A percentile compares a stretch with the other conserved stretches of the same genome.
Evolutionary conservation across 768 basidiomycete species (phyloP).

Genomic region (Tricholoma hemisulphureum): DNA sequence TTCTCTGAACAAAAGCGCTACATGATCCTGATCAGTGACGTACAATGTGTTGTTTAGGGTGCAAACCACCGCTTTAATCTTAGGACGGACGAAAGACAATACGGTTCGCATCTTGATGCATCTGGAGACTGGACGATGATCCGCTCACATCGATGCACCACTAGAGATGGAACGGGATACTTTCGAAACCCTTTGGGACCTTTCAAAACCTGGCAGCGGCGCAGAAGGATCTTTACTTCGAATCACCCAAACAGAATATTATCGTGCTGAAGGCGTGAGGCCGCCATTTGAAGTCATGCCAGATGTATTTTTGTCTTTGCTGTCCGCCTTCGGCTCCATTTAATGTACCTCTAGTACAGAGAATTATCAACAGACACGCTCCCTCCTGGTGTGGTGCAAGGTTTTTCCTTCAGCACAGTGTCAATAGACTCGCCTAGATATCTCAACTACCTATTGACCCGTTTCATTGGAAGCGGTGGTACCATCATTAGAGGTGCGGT

Average conservation of each 20-base stretch:
- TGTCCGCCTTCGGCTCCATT: background rate
- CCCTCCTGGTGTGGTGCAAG: slow-evolving; percentile 36
- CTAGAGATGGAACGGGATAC: slow-evolving; percentile 70
- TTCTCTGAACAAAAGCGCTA: background rate
- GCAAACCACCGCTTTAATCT: slow-evolving; percentile 74
- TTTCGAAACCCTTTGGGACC: slow-evolving; percentile 71
- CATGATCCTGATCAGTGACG: background rate
- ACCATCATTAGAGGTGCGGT: slow-evolving; percentile 54
- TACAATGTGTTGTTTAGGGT: slow-evolving; percentile 46
- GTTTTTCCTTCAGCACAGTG: slow-evolving; percentile 62
- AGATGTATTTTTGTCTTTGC: slow-evolving; percentile 34
- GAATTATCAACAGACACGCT: slow-evolving; percentile 33
- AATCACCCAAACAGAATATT: slow-evolving; percentile 61
- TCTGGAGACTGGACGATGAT: background rate
- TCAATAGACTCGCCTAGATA: slow-evolving; percentile 72
- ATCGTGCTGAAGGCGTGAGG: slow-evolving; percentile 36
- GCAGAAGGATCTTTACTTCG: slow-evolving; percentile 66
- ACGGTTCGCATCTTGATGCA: slow-evolving; percentile 43
- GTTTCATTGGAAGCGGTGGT: slow-evolving; percentile 67
- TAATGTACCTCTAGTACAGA: slow-evolving; percentile 32
- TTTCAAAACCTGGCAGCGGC: slow-evolving; percentile 57
- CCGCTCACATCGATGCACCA: background rate
- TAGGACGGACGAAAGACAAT: slow-evolving; percentile 49
- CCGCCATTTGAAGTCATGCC: slow-evolving; percentile 54
- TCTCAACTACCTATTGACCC: slow-evolving; percentile 64